These are phyloP conservation scores for Arthromyces matolae DNA, from an alignment of 768 basidiomycete genomes.

Conservation along the genomic window DNA sequence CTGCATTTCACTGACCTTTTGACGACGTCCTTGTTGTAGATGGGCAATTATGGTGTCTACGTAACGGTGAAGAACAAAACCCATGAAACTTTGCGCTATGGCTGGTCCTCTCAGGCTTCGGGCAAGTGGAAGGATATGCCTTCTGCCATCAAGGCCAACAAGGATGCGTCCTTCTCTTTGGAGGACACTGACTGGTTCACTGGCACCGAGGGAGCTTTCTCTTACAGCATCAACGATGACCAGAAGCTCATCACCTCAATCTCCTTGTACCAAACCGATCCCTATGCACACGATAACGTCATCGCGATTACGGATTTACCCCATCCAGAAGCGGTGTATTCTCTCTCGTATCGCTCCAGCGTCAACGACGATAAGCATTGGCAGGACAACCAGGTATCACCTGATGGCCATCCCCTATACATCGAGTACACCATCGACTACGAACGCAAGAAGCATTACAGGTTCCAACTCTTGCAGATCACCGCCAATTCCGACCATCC, in stretches of 20 bases:
- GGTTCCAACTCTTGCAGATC: not conserved
- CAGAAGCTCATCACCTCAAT: not conserved
- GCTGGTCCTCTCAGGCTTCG: not conserved
- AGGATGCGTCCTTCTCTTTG: not conserved
- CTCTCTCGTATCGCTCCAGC: not conserved
- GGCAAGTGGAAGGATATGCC: not conserved
- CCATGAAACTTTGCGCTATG: not conserved
- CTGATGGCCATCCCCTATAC: not conserved
- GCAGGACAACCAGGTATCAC: not conserved
- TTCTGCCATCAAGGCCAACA: not conserved
- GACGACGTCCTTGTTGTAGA: not conserved
- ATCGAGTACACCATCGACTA: not conserved
- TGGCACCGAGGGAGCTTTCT: not conserved
- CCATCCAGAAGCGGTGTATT: not conserved
- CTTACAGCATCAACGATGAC: not conserved
- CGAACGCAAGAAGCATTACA: not conserved
- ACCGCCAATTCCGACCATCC: not conserved
- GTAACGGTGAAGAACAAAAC: slow-evolving; percentile 1
- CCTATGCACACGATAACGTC: not conserved
- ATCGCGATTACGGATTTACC: not conserved
- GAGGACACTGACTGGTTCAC: not conserved
- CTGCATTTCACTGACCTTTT: not conserved
- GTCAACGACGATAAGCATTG: not conserved
- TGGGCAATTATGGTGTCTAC: not conserved
- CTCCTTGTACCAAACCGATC: not conserved